Percentiles rank a stretch among this genome's conserved stretches.
Conservation (phyloP, 768 basidiomycete species). For the Lactifluus subvellereus region DNA sequence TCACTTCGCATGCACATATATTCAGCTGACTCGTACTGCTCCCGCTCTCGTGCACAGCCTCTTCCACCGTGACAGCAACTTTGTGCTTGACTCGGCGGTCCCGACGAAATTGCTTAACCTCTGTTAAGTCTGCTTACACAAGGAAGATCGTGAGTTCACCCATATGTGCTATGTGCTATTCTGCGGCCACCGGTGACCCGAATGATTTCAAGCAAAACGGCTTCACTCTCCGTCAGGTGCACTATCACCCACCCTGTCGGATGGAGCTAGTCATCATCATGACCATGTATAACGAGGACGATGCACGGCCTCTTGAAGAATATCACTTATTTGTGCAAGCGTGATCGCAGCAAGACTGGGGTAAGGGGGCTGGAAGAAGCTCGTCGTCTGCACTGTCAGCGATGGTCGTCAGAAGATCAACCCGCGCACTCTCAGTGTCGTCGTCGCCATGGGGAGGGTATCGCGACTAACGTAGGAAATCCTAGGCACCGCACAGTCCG, state of each 20-base stretch:
- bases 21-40: neutral
- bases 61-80: conserved; percentile 86
- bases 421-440: conserved; percentile 70
- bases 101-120: conserved; percentile 80
- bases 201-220: conserved; percentile 79
- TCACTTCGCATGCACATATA: neutral
- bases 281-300: too few relatives aligned
- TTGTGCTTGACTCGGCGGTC: conserved; percentile 40
- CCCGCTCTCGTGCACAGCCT: conserved; percentile 39
- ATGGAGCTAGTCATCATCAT: conserved; percentile 64
- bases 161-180: conserved; percentile 97
- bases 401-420: conserved; percentile 45
- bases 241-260: conserved; percentile 86
- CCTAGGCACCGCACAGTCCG: conserved; percentile 92
- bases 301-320: conserved; percentile 93
- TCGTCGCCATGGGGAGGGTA: conserved; percentile 94
- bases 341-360: conserved; percentile 35
- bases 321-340: conserved; percentile 62
- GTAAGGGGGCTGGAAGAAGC: conserved; percentile 99
- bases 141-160: conserved; percentile 83
- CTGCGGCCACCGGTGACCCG: conserved; percentile 92
- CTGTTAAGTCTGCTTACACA: conserved; percentile 49
- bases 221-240: conserved; percentile 84
- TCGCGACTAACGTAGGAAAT: conserved; percentile 96
- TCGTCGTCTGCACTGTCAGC: conserved; percentile 84